Base-by-base conservation (phyloP, 192 early-diverging fungal genomes). In the Rhizophagus clarus region DNA sequence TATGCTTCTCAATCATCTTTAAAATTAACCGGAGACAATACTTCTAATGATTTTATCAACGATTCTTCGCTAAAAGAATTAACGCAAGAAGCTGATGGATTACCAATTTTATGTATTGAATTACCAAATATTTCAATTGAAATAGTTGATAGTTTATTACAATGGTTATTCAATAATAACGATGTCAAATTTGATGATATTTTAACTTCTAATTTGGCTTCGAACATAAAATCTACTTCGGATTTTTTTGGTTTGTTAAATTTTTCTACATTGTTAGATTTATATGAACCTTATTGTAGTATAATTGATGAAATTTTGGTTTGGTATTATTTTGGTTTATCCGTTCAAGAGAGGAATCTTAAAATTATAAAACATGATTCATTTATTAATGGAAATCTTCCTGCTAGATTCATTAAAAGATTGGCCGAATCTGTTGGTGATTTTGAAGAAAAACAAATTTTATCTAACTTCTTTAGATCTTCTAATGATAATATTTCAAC, bases 221-320 rank as follows among this genome's bases (percentile, higher is more conserved):
- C 75, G 24, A 77, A 66, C 22, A 64, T 77, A 22, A 22, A 40
- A 64, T 45, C 75, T 7, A 32, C 24, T 66, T 34, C 8, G 4
- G 75, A 77, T 77, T 77, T 77, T n/a, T 77, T 77, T 32, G 37
- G 61, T 22, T 77, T 77, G 14, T 22, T 77, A 26, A 61, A 77
- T 28, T 77, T 77, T 20, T 2, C n/a, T 11, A 77, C 75, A 28
- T 47, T 77, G 31, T 77, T 77, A 32, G 11, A 77, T 66, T 40
- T 77, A 26, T 63, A 26, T 45, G 75, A 77, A 66, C 75, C 75
- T 42, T 77, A 40, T 62, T 37, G 61, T 42, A 64, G 32, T 28
- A 60, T 61, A 15, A 61, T 77, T 24, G 75, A 77, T 40, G 61
- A 77, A 47, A 77, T 77, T 26, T 66, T 77, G 11, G 75, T 77